Percentiles rank a stretch among this genome's conserved stretches.
These are phyloP conservation scores for Metschnikowia cerradonensis DNA, from an alignment of 805 yeast genomes.

Conservation along the genomic window DNA sequence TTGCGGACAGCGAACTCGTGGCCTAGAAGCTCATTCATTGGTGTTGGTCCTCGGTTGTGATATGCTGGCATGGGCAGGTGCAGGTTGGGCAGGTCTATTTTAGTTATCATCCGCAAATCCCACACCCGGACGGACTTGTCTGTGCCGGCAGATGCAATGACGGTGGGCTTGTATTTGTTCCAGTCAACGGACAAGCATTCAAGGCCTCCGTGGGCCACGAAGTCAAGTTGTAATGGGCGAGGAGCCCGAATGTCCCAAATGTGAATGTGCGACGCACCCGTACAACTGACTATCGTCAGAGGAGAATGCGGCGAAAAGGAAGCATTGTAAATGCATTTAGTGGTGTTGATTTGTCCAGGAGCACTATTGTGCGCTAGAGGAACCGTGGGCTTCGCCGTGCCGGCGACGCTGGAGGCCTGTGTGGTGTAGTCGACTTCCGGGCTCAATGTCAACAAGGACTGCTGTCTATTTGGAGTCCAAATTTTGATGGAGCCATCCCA, in stretches of 20 bases:
- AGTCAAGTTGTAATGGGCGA: slow-evolving; percentile 54
- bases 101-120: slow-evolving; percentile 74
- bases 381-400: slow-evolving; percentile 27
- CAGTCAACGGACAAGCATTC: slow-evolving; percentile 82
- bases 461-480: slow-evolving; percentile 63
- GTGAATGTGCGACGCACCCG: slow-evolving; percentile 69
- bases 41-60: slow-evolving; percentile 56
- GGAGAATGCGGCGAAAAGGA: slow-evolving; percentile 83
- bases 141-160: slow-evolving; percentile 88
- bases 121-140: slow-evolving; percentile 80
- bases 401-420: slow-evolving; percentile 22
- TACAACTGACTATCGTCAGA: slow-evolving; percentile 61
- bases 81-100: slow-evolving; percentile 33
- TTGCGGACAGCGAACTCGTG: slow-evolving; percentile 87
- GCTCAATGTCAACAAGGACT: slow-evolving; percentile 55
- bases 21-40: slow-evolving; percentile 72
- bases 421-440: slow-evolving; percentile 28
- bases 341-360: slow-evolving; percentile 20
- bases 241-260: slow-evolving; percentile 80
- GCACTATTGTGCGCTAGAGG: slow-evolving; percentile 32
- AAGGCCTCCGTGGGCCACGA: slow-evolving; percentile 71
- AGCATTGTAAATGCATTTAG: slow-evolving; percentile 74
- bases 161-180: slow-evolving; percentile 79
- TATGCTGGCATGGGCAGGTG: slow-evolving; percentile 35
- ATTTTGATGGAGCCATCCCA: slow-evolving; percentile 91